Evolutionary conservation across 2,329 filamentous ascomycete genomes (phyloP).

Genomic region (Colletotrichum lentis): DNA sequence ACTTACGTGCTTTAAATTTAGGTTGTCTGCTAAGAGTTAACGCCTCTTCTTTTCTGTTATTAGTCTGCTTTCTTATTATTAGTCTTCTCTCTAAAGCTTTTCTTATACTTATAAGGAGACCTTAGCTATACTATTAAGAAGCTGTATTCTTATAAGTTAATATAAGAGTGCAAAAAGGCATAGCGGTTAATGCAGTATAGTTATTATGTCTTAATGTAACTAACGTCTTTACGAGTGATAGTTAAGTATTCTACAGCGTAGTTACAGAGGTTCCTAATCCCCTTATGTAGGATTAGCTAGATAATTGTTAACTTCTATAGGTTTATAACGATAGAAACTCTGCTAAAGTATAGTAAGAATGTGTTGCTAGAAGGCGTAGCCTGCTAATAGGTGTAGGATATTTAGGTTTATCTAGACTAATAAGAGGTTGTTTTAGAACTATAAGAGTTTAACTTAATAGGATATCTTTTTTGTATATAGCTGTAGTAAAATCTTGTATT

Average conservation of each 20-base stretch:
- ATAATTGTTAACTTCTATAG: neutral
- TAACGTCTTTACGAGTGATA: neutral
- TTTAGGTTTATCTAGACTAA: neutral
- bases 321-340: neutral
- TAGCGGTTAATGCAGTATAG: neutral
- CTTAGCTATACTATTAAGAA: neutral
- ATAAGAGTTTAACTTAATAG: neutral
- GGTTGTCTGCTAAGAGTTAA: no score
- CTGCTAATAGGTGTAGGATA: neutral
- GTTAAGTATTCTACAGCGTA: neutral
- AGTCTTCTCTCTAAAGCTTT: no score
- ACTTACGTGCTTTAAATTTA: no score
- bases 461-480: no score
- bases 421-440: neutral
- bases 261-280: neutral
- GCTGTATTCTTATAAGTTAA: neutral
- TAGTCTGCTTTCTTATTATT: no score
- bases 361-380: constrained; percentile 5
- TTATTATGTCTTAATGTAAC: neutral
- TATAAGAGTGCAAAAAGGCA: neutral
- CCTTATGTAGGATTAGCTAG: neutral
- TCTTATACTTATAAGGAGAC: neutral
- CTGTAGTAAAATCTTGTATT: no score
- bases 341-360: neutral
- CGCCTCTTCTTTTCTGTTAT: neutral